A percentile compares a stretch with the other conserved stretches of the same genome.
Conservation (phyloP, 2,329 filamentous ascomycete species). For the Cadophora sp. region DNA sequence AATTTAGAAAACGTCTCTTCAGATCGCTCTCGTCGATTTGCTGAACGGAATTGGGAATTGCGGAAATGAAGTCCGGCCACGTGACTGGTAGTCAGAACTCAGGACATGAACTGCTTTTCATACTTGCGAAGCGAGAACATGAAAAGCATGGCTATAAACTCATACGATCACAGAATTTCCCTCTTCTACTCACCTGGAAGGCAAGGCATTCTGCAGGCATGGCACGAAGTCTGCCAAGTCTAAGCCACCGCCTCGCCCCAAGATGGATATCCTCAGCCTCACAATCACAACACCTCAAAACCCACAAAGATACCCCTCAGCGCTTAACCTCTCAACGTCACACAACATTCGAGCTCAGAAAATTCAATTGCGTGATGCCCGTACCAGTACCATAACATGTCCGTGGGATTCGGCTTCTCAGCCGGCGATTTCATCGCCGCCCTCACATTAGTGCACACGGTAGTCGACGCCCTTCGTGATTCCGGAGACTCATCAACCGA, state of each 20-base stretch:
- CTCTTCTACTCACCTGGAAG: neutral
- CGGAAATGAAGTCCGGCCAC: too few relatives aligned
- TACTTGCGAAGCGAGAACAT: neutral
- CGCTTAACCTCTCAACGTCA: neutral
- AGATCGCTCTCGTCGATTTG: neutral
- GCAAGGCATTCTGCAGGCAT: neutral
- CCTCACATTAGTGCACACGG: slow-evolving; percentile 36
- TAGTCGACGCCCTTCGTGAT: slow-evolving; percentile 33
- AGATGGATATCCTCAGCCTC: neutral
- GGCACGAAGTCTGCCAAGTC: slow-evolving; percentile 4
- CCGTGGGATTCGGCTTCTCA: slow-evolving; percentile 35
- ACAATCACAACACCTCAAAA: neutral
- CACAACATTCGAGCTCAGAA: neutral
- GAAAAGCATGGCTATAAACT: neutral
- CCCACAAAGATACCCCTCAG: neutral
- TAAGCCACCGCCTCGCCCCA: slow-evolving; percentile 3
- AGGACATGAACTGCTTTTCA: neutral
- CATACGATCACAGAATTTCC: neutral
- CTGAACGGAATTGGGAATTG: too few relatives aligned
- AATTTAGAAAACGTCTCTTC: too few relatives aligned
- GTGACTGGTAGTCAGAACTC: too few relatives aligned
- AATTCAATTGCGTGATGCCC: neutral
- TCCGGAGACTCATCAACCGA: slow-evolving; percentile 27
- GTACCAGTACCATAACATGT: neutral
- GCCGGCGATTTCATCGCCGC: slow-evolving; percentile 42